Percentiles rank a stretch among this genome's conserved stretches.
These are phyloP conservation scores for Wickerhamomyces tratensis DNA, from an alignment of 805 yeast species.

Conservation along the genomic window DNA sequence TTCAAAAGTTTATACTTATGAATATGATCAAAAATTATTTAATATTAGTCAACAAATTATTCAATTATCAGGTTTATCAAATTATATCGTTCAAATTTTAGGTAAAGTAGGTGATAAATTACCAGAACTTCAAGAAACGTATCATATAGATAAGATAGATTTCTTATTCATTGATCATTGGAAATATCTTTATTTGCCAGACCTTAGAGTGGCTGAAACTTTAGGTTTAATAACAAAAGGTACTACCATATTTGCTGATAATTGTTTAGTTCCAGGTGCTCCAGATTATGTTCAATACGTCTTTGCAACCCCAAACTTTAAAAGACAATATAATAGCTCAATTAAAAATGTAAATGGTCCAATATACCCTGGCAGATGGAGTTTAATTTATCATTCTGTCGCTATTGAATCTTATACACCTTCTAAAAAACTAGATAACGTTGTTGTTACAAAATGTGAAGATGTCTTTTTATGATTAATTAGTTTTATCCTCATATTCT, in stretches of 20 bases:
- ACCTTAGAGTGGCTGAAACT: constrained; percentile 30
- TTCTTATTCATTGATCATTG: constrained; percentile 32
- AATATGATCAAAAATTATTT: constrained; percentile 5
- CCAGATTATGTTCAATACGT: constrained; percentile 31
- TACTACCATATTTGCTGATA: constrained; percentile 29
- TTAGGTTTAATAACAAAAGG: constrained; percentile 29
- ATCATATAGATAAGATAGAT: constrained; percentile 16
- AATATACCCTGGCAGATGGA: constrained; percentile 29
- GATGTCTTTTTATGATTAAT: constrained; percentile 3
- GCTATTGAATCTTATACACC: constrained; percentile 9
- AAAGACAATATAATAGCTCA: constrained; percentile 18
- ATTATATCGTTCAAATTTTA: constrained; percentile 6
- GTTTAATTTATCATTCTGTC: constrained; percentile 27
- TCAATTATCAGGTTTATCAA: constrained; percentile 10
- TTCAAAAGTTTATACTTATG: constrained; percentile 12
- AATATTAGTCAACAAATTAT: constrained; percentile 7
- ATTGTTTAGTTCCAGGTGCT: constrained; percentile 26
- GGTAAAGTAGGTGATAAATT: constrained; percentile 9
- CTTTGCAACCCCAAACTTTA: constrained; percentile 26
- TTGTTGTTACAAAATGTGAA: constrained; percentile 9
- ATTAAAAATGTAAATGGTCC: constrained; percentile 20
- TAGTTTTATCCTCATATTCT: too few relatives aligned
- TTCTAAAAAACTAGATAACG: neutral
- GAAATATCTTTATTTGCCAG: constrained; percentile 29
- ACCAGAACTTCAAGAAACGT: constrained; percentile 1